Evolutionary conservation across 306 rosid species (phyloP).

Genomic region (Prunus kanzakura): DNA sequence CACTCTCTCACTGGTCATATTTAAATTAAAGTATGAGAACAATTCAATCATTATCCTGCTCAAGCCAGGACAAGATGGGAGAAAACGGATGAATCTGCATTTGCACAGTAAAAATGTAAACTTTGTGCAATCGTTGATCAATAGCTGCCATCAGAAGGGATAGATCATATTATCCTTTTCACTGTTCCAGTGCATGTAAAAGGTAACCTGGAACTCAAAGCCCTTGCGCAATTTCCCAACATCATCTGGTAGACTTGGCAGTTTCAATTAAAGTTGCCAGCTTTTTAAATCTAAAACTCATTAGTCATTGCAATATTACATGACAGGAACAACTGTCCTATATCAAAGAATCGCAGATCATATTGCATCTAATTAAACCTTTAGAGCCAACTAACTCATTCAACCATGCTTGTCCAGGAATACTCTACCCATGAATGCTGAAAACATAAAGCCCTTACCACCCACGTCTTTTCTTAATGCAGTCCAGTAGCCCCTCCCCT

Average conservation of each 20-base stretch:
- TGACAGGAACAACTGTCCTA: not conserved
- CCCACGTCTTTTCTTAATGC: too few relatives aligned
- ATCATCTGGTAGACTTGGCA: constrained; percentile 33
- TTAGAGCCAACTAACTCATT: not conserved
- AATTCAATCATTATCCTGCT: not conserved
- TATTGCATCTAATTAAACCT: not conserved
- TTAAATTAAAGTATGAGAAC: not conserved
- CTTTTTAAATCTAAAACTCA: not conserved
- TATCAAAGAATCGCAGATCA: not conserved
- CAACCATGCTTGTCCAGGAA: not conserved
- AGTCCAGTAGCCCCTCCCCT: too few relatives aligned
- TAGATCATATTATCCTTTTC: constrained; percentile 31
- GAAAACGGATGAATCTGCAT: not conserved
- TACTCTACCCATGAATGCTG: not conserved
- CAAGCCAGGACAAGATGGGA: not conserved
- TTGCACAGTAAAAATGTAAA: not conserved
- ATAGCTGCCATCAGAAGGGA: constrained; percentile 55
- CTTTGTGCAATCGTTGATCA: not conserved
- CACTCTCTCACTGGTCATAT: not conserved
- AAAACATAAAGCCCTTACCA: too few relatives aligned
- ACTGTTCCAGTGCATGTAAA: constrained; percentile 29
- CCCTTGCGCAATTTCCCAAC: constrained; percentile 57
- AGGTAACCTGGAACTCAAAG: constrained; percentile 37
- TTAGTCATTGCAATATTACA: not conserved
- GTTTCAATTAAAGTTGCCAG: constrained; percentile 1